Evolutionary conservation across 495 filamentous ascomycete genomes (phyloP), one percentile per base, ranked within the genome.

Genomic region (Paragyromitra xinjiangensis): DNA sequence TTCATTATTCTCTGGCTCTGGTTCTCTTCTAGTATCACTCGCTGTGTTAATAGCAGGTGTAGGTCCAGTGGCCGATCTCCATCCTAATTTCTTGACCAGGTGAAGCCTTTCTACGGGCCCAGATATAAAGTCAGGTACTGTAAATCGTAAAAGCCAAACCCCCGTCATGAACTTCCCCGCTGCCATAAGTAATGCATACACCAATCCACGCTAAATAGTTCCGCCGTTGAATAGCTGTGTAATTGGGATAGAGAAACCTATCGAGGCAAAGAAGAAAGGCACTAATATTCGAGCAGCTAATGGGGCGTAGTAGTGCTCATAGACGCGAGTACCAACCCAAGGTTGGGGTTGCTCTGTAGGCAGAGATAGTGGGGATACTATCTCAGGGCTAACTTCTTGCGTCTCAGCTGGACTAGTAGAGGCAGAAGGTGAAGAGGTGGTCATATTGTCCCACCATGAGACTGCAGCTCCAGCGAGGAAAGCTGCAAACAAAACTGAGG

Each of bases 251-350:
- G 92, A 89, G 78, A 95, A 94, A 0, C 93, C 92, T 50, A 94
- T 91, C 0, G 91, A 93, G 22, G 92, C 90, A 77, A 95, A 96
- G 84, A 95, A 95, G 62, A 93, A 87, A 0, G 93, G 92, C 29
- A 88, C 88, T 0, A 95, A 84, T 1, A 94, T 85, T 29, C 85
- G 85, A 7, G 84, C 70, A 8, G 89, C 85, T 0, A 86, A 82
- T 53, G 84, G 80, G 3, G 82, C 80, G 74, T 88, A 90, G 82
- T 92, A 93, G 7, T 80, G 75, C 29, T 88, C 85, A 77, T 90
- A 93, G 6, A 90, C 83, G 2, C 81, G 63, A 0, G 75, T 55
- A 2, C 87, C 86, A 0, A 81, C 84, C 69, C 66, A 69, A 22
- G 3, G 3, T 53, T 66, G 26, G 16, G 34, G 16, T 59, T 59